These are phyloP conservation scores for Turritis glabra DNA, from an alignment of 345 rosid species.

Conservation along the genomic window DNA sequence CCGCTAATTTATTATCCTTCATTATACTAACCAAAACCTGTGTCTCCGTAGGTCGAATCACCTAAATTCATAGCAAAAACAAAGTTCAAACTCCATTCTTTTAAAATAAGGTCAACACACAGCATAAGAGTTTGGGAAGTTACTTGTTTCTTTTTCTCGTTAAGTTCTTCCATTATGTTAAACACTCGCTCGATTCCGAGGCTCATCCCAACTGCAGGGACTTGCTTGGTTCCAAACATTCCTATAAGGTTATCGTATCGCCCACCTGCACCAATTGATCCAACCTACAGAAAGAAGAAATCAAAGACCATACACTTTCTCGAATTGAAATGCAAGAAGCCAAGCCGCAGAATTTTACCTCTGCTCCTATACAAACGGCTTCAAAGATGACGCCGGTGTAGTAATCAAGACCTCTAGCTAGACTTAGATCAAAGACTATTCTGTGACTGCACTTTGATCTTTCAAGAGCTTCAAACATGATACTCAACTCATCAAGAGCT, in stretches of 20 bases:
- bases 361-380: conserved; percentile 80
- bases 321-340: not conserved
- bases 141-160: conserved; percentile 59
- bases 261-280: conserved; percentile 94
- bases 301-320: not conserved
- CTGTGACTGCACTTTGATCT: conserved; percentile 71
- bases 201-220: conserved; percentile 94
- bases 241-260: conserved; percentile 91
- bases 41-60: conserved; percentile 68
- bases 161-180: conserved; percentile 76
- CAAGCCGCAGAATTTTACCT: conserved; percentile 48
- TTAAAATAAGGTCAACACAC: not conserved
- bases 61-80: conserved; percentile 39
- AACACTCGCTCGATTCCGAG: conserved; percentile 92
- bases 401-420: conserved; percentile 98
- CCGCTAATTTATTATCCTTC: conserved; percentile 53
- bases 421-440: conserved; percentile 92
- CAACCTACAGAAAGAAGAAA: conserved; percentile 58
- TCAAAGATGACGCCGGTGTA: conserved; percentile 95
- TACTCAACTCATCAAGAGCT: conserved; percentile 74
- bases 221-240: conserved; percentile 84
- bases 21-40: conserved; percentile 65
- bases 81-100: not conserved
- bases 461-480: conserved; percentile 83
- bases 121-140: conserved; percentile 4